phyloP scores from a whole-genome alignment of 768 basidiomycete genomes.

The Naganishia friedmannii region DNA sequence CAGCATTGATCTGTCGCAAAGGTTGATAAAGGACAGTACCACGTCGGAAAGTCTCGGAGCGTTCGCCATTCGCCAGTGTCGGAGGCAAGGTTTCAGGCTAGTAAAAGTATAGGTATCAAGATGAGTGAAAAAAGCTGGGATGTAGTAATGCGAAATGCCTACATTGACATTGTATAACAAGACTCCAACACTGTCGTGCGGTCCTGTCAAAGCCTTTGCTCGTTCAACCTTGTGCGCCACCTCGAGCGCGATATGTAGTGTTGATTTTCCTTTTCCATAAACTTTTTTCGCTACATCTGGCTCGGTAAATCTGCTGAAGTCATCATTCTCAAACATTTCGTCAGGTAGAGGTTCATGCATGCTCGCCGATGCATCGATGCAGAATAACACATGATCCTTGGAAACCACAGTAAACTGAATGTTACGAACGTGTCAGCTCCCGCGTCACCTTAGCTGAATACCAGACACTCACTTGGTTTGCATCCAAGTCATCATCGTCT shows the following conservation, averaged over 20 bases:
- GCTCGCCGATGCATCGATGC: slow-evolving; percentile 86
- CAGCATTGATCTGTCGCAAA: slow-evolving; percentile 72
- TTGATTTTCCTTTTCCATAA: slow-evolving; percentile 61
- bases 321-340: slow-evolving; percentile 49
- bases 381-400: slow-evolving; percentile 82
- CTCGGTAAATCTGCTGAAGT: slow-evolving; percentile 6
- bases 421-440: background rate
- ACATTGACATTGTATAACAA: slow-evolving; percentile 76
- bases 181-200: slow-evolving; percentile 85
- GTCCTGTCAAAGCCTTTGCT: slow-evolving; percentile 81
- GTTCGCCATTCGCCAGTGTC: slow-evolving; percentile 20
- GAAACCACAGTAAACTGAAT: slow-evolving; percentile 5
- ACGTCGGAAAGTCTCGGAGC: slow-evolving; percentile 40
- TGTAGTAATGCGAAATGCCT: background rate
- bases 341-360: slow-evolving; percentile 75
- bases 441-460: background rate
- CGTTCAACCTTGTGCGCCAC: slow-evolving; percentile 83
- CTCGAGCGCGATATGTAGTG: slow-evolving; percentile 74
- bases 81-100: slow-evolving; percentile 53
- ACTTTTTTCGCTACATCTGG: slow-evolving; percentile 56
- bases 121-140: slow-evolving; percentile 20
- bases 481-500: slow-evolving; percentile 24
- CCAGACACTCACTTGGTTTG: slow-evolving; percentile 10
- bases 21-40: slow-evolving; percentile 67
- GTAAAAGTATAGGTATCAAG: slow-evolving; percentile 61